Evolutionary conservation across 306 rosid species (phyloP).

Genomic region (Datisca glomerata): DNA sequence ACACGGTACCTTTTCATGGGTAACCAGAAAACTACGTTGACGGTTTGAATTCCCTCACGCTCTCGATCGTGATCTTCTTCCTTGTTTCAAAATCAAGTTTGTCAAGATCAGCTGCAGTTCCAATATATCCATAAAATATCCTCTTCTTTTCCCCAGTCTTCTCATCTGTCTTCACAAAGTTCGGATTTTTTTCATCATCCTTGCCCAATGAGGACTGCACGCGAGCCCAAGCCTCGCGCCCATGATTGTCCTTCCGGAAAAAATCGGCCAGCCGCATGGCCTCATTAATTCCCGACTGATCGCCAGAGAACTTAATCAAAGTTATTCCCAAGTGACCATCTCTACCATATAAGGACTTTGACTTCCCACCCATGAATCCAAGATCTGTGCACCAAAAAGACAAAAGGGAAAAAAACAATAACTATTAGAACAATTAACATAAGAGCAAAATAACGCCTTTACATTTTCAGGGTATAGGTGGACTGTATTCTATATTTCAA

Average conservation of each 20-base stretch:
- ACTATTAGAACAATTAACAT: not conserved
- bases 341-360: slow-evolving; percentile 87
- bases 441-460: not conserved
- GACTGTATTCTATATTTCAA: no score
- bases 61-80: slow-evolving; percentile 68
- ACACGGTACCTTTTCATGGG: not conserved
- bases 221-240: slow-evolving; percentile 66
- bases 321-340: slow-evolving; percentile 94
- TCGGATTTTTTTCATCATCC: slow-evolving; percentile 76
- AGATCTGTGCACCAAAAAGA: slow-evolving; percentile 54
- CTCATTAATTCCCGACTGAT: slow-evolving; percentile 71
- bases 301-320: slow-evolving; percentile 66
- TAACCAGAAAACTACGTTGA: slow-evolving; percentile 4
- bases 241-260: slow-evolving; percentile 66
- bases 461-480: no score
- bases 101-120: slow-evolving; percentile 79
- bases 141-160: slow-evolving; percentile 60
- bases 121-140: slow-evolving; percentile 82
- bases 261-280: slow-evolving; percentile 67
- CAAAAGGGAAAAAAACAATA: not conserved
- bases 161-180: slow-evolving; percentile 65
- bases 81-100: slow-evolving; percentile 81
- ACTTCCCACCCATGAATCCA: slow-evolving; percentile 85
- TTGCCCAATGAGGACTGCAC: slow-evolving; percentile 43
- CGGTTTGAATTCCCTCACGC: slow-evolving; percentile 51